Evolutionary conservation across 1,284 basidiomycete species (phyloP).

Genomic region (Schizophyllum amplum): DNA sequence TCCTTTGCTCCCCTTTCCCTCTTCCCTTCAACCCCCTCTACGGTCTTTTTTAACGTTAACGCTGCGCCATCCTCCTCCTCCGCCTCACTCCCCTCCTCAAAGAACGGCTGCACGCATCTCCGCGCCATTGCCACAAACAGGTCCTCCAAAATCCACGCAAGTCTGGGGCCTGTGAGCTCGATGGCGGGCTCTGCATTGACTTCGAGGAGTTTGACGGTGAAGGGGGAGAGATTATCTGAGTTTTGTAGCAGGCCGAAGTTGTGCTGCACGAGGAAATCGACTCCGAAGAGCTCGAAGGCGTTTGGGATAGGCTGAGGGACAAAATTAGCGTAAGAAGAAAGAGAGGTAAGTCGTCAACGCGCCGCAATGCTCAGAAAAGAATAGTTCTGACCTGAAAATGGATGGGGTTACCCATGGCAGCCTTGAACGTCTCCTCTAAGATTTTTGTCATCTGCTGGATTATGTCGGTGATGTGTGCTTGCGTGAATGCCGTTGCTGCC

Average conservation of each 20-base stretch:
- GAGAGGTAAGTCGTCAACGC: background rate
- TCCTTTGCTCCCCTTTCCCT: no score
- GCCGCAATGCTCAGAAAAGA: background rate
- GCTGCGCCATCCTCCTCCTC: background rate
- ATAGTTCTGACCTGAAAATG: conserved; percentile 68
- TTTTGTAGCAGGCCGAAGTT: conserved; percentile 12
- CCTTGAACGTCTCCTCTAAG: conserved; percentile 78
- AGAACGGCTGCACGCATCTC: conserved; percentile 66
- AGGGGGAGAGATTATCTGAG: conserved; percentile 15
- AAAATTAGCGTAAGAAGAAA: conserved; percentile 1
- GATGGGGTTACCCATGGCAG: conserved; percentile 76
- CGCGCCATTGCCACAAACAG: conserved; percentile 70
- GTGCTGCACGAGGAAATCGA: conserved; percentile 81
- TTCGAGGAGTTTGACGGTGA: conserved; percentile 79
- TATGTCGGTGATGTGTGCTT: conserved; percentile 46
- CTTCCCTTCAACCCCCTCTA: no score
- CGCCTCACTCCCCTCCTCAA: conserved; percentile 17
- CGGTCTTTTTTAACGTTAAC: no score
- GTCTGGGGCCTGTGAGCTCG: conserved; percentile 81
- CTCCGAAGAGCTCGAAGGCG: conserved; percentile 92
- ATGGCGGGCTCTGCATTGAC: conserved; percentile 97
- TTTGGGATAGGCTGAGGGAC: conserved; percentile 70
- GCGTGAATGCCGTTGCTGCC: conserved; percentile 15
- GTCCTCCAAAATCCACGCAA: conserved; percentile 74
- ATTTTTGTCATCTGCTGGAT: conserved; percentile 57